Percentiles rank a stretch among this genome's conserved stretches.
These are phyloP conservation scores for Pseudocercospora musae DNA, from an alignment of 2,329 filamentous ascomycete genomes.

Conservation along the genomic window DNA sequence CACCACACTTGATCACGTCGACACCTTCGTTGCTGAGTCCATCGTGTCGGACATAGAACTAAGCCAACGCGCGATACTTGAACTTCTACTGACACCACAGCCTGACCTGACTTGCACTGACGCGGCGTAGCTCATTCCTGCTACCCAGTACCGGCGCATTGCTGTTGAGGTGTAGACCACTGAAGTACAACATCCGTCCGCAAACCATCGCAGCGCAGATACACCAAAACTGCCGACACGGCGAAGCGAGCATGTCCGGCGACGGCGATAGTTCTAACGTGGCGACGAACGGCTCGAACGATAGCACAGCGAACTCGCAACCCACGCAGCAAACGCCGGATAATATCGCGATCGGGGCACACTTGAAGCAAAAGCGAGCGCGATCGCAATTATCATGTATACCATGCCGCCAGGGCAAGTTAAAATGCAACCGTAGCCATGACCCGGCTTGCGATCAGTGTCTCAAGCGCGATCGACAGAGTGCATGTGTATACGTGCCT, in stretches of 20 bases:
- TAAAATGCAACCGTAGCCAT: conserved; percentile 36
- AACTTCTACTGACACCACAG: not conserved
- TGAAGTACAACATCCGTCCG: not conserved
- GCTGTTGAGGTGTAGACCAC: not conserved
- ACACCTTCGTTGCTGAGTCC: no score
- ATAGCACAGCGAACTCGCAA: conserved; percentile 2
- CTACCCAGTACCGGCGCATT: not conserved
- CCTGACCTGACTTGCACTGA: not conserved
- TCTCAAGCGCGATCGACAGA: conserved; percentile 34
- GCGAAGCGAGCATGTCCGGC: not conserved
- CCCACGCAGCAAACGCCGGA: conserved; percentile 13
- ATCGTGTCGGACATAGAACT: no score
- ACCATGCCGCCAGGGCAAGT: conserved; percentile 36
- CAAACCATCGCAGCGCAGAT: not conserved
- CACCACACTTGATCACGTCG: not conserved
- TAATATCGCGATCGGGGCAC: conserved; percentile 19
- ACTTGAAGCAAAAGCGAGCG: conserved; percentile 37
- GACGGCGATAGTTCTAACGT: conserved; percentile 1
- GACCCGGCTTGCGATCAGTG: conserved; percentile 39
- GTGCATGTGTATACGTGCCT: conserved; percentile 33
- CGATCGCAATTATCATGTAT: conserved; percentile 38
- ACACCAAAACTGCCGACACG: not conserved
- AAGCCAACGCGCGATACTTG: no score
- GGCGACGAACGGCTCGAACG: not conserved
- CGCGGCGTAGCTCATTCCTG: not conserved